Conservation (phyloP, 768 basidiomycete genomes). For the Amanita pseudoporphyria region DNA sequence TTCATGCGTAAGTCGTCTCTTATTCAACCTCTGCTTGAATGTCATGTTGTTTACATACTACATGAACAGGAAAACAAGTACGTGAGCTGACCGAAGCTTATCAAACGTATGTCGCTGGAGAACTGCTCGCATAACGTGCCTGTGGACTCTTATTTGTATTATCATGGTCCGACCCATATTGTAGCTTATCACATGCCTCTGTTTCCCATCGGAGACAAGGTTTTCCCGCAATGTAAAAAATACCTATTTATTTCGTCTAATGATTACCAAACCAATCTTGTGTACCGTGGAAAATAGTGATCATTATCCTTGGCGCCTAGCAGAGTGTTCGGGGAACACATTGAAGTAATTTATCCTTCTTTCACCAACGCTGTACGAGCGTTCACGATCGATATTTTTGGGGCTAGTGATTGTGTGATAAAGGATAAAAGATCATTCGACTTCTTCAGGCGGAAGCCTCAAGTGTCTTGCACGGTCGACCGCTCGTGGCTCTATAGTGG, state of each 20-base stretch:
- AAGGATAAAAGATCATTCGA: background rate
- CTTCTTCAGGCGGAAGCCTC: background rate
- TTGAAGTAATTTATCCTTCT: background rate
- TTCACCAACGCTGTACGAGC: background rate
- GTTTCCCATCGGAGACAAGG: background rate
- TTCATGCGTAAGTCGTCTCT: slow-evolving; percentile 2
- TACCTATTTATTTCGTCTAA: background rate
- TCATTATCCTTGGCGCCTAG: background rate
- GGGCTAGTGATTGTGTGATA: background rate
- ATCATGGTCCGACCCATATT: background rate
- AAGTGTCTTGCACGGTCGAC: background rate
- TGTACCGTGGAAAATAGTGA: background rate
- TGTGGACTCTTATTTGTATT: background rate
- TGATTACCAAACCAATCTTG: background rate
- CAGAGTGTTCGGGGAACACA: slow-evolving; percentile 1
- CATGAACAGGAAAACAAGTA: slow-evolving; percentile 2
- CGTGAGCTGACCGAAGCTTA: slow-evolving; percentile 5
- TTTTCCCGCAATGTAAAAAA: background rate
- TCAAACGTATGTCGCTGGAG: slow-evolving; percentile 1
- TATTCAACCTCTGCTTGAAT: background rate
- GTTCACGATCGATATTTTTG: background rate
- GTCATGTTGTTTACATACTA: background rate
- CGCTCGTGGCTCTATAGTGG: background rate
- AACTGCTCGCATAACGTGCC: background rate
- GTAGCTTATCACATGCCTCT: slow-evolving; percentile 3